phyloP scores from a whole-genome alignment of 1,284 basidiomycete genomes.

The Ustilago nuda region DNA sequence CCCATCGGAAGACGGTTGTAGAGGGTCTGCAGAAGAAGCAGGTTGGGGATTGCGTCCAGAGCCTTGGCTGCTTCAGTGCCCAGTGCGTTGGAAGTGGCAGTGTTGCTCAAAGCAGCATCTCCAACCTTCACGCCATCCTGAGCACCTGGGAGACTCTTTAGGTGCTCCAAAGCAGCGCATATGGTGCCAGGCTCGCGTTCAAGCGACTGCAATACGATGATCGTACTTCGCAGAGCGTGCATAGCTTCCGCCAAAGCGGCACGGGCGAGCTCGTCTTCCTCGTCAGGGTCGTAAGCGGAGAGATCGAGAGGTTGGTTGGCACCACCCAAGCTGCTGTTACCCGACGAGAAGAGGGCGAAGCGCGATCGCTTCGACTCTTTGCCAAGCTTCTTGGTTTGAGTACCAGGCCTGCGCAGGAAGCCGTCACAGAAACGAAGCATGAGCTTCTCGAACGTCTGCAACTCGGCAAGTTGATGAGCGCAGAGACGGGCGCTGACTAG shows the following conservation, averaged over 20 bases:
- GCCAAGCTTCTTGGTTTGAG: conserved; percentile 32
- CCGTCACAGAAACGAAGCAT: conserved; percentile 61
- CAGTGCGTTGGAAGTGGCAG: conserved; percentile 16
- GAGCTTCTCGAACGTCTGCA: conserved; percentile 65
- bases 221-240: conserved; percentile 61
- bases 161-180: conserved; percentile 33
- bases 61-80: conserved; percentile 47
- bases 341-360: conserved; percentile 44
- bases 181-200: conserved; percentile 58
- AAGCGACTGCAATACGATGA: conserved; percentile 58
- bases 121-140: conserved; percentile 3
- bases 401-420: conserved; percentile 52
- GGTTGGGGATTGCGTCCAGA: conserved; percentile 60
- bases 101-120: neutral
- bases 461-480: conserved; percentile 59
- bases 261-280: conserved; percentile 65
- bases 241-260: conserved; percentile 66
- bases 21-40: conserved; percentile 64
- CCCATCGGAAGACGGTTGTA: conserved; percentile 61
- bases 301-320: conserved; percentile 39
- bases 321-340: conserved; percentile 15
- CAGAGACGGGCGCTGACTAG: conserved; percentile 55
- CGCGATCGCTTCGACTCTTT: conserved; percentile 41
- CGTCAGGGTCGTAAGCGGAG: conserved; percentile 49
- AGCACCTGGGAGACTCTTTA: conserved; percentile 29